Conservation (phyloP, 345 rosid genomes). For the Eucalyptus curtisii region DNA sequence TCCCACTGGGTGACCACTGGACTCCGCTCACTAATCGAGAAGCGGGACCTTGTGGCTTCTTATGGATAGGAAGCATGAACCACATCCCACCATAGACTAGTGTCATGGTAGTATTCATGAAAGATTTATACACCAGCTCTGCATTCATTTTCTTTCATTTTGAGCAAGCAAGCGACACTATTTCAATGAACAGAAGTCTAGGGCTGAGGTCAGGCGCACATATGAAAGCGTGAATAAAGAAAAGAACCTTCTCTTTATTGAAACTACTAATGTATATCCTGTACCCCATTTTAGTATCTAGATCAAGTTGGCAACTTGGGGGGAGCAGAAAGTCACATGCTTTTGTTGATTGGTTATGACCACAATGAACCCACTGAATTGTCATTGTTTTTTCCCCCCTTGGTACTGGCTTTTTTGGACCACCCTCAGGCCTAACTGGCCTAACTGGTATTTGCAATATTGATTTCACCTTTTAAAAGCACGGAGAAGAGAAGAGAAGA, state of each 20-base stretch:
- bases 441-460: neutral
- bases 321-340: neutral
- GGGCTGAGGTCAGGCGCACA: neutral
- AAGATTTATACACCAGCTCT: neutral
- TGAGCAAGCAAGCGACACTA: neutral
- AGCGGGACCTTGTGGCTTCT: no score
- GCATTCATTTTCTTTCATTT: neutral
- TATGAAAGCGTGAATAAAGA: neutral
- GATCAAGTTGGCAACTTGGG: neutral
- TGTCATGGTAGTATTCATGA: no score
- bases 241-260: neutral
- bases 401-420: neutral
- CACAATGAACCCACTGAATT: neutral
- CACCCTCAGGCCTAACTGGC: neutral
- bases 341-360: neutral
- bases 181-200: neutral
- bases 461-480: neutral
- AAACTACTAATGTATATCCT: neutral
- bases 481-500: neutral
- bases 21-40: no score
- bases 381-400: neutral
- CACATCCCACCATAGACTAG: no score
- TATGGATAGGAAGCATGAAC: no score
- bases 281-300: neutral
- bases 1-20: fast-evolving